Evolutionary conservation across 2,329 filamentous ascomycete species (phyloP), one percentile per base, ranked within the genome.

Genomic region (Fusarium sp.): DNA sequence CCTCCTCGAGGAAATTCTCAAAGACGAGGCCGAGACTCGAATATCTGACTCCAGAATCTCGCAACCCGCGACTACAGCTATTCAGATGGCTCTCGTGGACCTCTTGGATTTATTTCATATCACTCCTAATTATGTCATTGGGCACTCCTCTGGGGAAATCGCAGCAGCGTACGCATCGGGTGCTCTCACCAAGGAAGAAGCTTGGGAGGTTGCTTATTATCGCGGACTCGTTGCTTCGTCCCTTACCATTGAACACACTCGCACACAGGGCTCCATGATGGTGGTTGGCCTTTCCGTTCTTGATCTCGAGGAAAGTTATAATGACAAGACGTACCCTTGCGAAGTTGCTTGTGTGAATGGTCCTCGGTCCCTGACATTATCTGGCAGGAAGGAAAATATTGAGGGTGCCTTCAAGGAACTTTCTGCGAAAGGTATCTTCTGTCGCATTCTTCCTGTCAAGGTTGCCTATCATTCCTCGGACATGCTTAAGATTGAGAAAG

Each of bases 121-220:
- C 37, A 56, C 49, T 2, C 82, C 84, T 5, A 68, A 65, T 10
- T 73, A 79, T 23, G 82, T 85, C 7, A 77, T 86, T 12, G 85
- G 85, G 1, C 85, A 87, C 68, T 86, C 85, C 1, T 86, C 85
- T 2, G 85, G 85, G 5, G 85, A 87, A 60, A 83, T 86, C 37
- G 85, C 84, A 2, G 85, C 85, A 11, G 84, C 85, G 2, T 85
- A 83, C 60, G 83, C 85, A 13, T 78, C 77, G 2, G 82, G 80
- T 1, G 78, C 79, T 21, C 77, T 87, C 25, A 78, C 80, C 5
- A 76, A 78, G 25, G 75, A 82, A 53, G 77, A 77, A 10, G 85
- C 85, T 9, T 85, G 83, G 82, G 77, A 81, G 50, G 79, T 85
- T 37, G 82, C 85, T 6, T 86, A 84, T 66, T 79, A 81, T 28